A percentile compares a stretch with the other conserved stretches of the same genome.
Conservation (phyloP, 2,329 filamentous ascomycete species). For the Epichloe typhina region DNA sequence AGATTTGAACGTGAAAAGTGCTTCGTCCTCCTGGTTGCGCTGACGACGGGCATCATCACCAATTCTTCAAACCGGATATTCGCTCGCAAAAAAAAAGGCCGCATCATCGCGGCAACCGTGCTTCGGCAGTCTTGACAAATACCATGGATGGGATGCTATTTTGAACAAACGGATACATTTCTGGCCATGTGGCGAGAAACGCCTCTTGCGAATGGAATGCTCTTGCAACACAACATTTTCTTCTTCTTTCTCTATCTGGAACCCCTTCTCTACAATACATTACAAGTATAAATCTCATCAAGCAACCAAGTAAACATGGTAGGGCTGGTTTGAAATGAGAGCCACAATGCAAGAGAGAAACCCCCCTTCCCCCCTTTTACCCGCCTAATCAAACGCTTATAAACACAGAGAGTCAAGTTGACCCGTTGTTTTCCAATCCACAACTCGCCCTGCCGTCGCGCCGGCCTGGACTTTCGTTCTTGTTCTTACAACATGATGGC, state of each 20-base stretch:
- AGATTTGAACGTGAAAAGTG: too few relatives aligned
- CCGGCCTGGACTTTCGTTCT: too few relatives aligned
- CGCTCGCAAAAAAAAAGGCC: too few relatives aligned
- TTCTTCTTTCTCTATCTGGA: too few relatives aligned
- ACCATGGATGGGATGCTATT: neutral
- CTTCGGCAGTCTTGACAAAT: too few relatives aligned
- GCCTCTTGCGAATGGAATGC: slow-evolving; percentile 1
- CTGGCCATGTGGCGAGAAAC: neutral
- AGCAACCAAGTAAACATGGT: neutral
- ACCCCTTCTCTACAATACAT: neutral
- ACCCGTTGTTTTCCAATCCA: too few relatives aligned
- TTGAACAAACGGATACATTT: neutral
- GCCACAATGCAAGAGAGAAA: neutral
- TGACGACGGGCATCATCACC: too few relatives aligned
- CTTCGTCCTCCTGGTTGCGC: too few relatives aligned
- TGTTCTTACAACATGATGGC: slow-evolving; percentile 61
- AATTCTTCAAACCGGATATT: too few relatives aligned
- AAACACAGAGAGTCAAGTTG: neutral
- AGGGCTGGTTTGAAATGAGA: neutral
- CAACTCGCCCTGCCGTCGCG: too few relatives aligned
- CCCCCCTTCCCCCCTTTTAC: neutral
- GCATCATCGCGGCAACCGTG: too few relatives aligned
- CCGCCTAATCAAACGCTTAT: neutral
- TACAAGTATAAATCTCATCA: neutral
- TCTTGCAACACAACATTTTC: neutral